Base-by-base conservation (phyloP, 768 basidiomycete species). In the Phylloporus sp. region DNA sequence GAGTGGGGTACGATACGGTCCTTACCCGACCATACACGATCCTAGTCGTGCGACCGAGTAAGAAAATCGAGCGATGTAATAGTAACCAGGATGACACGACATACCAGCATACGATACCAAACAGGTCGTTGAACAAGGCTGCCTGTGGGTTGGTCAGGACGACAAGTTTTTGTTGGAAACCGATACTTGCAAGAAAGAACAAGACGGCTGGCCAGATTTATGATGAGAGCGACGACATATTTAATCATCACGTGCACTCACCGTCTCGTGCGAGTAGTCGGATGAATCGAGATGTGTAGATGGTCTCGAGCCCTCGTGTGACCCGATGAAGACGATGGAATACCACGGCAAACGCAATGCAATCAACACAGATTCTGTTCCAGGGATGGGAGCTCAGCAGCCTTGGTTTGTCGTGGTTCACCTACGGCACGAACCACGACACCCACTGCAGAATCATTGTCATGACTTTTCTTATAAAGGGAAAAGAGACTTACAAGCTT, bases 401-500 rank as follows among this genome's bases (percentile, higher is more conserved):
- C 35, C 16, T 4, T 5, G 15, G 7, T n/a, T n/a, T 15, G 35
- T 2, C 7, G n/a, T n/a, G 15, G 35, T 36, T 18, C n/a, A 36
- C 35, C 9, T n/a, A 36, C 35, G 35, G 35, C 18, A 36, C 35
- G n/a, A 36, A n/a, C 35, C 35, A 36, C 7, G 18, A 18, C 5
- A n/a, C 5, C 35, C 35, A 36, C 35, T 36, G n/a, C 4, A 9
- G 16, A n/a, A 18, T 36, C 18, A 9, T 36, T 18, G 35, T 36
- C 13, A 18, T 13, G 7, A 2, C 5, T n/a, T 18, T 36, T n/a
- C 35, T 4, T 13, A 16, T 7, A 18, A 13, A 34, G 3, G 13
- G n/a, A 27, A 35, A 49, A 3, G 8, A 29, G 9, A 50, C 60
- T 10, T 46, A 61, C 59, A 20, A 27, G 0, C 3, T 39, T 5